Evolutionary conservation across 805 yeast genomes (phyloP).

Genomic region (Suhomyces xylopsoci): DNA sequence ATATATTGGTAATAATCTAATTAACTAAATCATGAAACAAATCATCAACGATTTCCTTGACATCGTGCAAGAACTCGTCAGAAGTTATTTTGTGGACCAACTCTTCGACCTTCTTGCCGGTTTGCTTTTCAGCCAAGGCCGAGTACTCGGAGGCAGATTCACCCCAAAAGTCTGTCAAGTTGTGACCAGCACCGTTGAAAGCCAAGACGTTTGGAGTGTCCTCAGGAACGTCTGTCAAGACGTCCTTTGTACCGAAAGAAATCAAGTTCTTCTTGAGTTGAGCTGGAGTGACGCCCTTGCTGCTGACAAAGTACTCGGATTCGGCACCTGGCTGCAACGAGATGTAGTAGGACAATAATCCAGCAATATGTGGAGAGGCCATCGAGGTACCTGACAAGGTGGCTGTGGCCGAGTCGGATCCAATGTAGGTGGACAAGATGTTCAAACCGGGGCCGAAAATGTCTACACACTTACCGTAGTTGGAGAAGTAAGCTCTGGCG

Average conservation of each 20-base stretch:
- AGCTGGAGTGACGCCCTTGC: slow-evolving; percentile 47
- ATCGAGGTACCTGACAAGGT: slow-evolving; percentile 60
- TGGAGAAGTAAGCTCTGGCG: slow-evolving; percentile 50
- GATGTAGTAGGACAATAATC: slow-evolving; percentile 53
- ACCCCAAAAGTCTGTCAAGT: slow-evolving; percentile 51
- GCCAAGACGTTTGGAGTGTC: slow-evolving; percentile 57
- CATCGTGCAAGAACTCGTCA: slow-evolving; percentile 19
- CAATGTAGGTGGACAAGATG: slow-evolving; percentile 54
- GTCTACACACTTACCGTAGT: slow-evolving; percentile 53
- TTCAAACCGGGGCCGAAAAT: slow-evolving; percentile 56
- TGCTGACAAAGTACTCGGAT: slow-evolving; percentile 44
- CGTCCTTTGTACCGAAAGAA: slow-evolving; percentile 48
- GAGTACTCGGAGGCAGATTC: slow-evolving; percentile 10
- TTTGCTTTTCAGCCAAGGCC: background rate
- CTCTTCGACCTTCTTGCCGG: slow-evolving; percentile 19
- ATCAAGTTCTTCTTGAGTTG: slow-evolving; percentile 54
- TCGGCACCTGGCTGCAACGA: slow-evolving; percentile 52
- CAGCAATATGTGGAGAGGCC: slow-evolving; percentile 62
- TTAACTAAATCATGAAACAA: slow-evolving; percentile 17
- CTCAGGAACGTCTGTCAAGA: slow-evolving; percentile 43
- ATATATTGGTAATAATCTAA: background rate
- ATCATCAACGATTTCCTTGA: slow-evolving; percentile 25
- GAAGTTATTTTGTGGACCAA: slow-evolving; percentile 19
- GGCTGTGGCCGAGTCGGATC: slow-evolving; percentile 48
- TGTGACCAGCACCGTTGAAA: slow-evolving; percentile 59